A percentile compares a stretch with the other conserved stretches of the same genome.
Evolutionary conservation across 257 asterid species (phyloP).

Genomic region (Ligustrum vulgare): DNA sequence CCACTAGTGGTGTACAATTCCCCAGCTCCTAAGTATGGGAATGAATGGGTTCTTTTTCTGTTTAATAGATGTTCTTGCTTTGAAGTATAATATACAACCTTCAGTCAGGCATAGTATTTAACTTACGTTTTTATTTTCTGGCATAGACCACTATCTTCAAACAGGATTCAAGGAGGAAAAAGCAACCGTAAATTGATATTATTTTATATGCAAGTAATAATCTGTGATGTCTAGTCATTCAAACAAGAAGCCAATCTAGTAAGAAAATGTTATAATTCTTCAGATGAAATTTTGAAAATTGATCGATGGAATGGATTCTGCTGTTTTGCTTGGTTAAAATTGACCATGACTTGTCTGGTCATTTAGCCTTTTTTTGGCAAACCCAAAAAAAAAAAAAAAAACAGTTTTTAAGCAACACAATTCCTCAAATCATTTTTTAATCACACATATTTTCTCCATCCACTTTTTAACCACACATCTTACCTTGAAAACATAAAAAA

Average conservation of each 20-base stretch:
- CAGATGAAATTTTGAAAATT: background rate
- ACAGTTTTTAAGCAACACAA: too few species aligned
- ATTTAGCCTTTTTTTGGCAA: too few species aligned
- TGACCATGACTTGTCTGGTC: background rate
- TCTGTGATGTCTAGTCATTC: background rate
- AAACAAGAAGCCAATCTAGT: background rate
- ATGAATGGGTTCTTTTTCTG: background rate
- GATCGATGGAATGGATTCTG: background rate
- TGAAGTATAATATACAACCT: background rate
- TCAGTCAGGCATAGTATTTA: background rate
- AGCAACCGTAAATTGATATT: background rate
- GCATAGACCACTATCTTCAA: background rate
- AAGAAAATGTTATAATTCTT: background rate
- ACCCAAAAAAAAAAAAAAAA: too few species aligned
- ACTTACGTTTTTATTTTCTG: background rate
- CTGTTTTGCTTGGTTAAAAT: slow-evolving; percentile 1
- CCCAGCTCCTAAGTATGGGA: background rate
- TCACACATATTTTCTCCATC: too few species aligned
- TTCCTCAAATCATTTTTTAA: too few species aligned
- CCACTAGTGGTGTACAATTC: background rate
- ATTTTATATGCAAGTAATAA: background rate
- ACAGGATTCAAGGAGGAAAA: background rate
- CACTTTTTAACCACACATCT: too few species aligned
- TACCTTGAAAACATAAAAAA: too few species aligned
- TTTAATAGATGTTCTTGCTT: background rate